Conservation (phyloP, 1,284 basidiomycete genomes). For the Anthracocystis setariae region DNA sequence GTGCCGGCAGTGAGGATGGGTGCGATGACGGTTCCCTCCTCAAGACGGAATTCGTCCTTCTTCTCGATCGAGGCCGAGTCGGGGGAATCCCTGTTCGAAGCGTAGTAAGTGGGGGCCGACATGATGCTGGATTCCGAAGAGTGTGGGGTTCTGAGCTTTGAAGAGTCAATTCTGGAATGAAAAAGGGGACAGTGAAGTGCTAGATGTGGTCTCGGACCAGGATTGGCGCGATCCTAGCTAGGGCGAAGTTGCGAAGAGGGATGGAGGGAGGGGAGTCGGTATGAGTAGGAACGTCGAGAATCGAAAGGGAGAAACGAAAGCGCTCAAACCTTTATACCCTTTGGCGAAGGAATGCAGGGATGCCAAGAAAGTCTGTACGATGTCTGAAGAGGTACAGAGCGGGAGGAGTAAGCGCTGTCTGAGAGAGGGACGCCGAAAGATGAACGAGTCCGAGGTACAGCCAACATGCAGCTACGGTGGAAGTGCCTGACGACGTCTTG, state of each 20-base stretch:
- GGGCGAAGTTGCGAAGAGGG: slow-evolving; percentile 2
- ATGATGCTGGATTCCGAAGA: slow-evolving; percentile 10
- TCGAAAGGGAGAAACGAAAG: not conserved
- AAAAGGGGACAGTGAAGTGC: not conserved
- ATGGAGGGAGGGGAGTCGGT: not conserved
- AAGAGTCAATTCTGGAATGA: not conserved
- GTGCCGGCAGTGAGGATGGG: slow-evolving; percentile 49
- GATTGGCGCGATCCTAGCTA: too few species aligned
- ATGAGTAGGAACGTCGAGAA: not conserved
- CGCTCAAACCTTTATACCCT: slow-evolving; percentile 23
- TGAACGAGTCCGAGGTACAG: slow-evolving; percentile 5
- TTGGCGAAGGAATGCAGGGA: slow-evolving; percentile 9
- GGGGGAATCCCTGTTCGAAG: slow-evolving; percentile 18
- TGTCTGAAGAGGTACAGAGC: not conserved
- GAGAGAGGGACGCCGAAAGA: slow-evolving; percentile 1
- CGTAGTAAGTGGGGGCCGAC: slow-evolving; percentile 13
- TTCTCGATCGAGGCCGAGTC: slow-evolving; percentile 52
- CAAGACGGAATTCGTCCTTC: slow-evolving; percentile 45
- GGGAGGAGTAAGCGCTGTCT: too few species aligned
- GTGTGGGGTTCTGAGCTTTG: not conserved
- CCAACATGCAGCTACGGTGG: not conserved
- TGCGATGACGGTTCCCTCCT: slow-evolving; percentile 37
- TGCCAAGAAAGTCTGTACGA: slow-evolving; percentile 17
- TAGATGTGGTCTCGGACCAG: not conserved
- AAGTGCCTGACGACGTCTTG: not conserved